Evolutionary conservation across 129 eudicot genomes (phyloP).

Genomic region (Solidago caesia): DNA sequence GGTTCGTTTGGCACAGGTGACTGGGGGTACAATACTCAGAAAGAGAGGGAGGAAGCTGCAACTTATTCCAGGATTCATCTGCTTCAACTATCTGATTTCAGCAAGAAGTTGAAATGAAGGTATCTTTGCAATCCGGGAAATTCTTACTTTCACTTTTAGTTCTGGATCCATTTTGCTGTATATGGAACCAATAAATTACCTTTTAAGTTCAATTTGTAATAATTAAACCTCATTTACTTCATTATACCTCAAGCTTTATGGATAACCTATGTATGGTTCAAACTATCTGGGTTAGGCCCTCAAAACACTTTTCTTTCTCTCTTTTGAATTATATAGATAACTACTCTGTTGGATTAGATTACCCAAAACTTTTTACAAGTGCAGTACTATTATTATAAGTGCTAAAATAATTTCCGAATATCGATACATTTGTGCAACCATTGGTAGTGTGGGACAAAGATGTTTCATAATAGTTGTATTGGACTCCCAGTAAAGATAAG

Average conservation of each 20-base stretch:
- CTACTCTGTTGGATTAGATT: too few species aligned
- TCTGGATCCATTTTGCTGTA: not conserved
- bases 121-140: not conserved
- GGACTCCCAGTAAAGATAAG: not conserved
- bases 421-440: not conserved
- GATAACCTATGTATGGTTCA: too few species aligned
- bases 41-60: constrained; percentile 94
- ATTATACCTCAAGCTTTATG: not conserved
- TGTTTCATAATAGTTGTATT: not conserved
- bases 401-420: not conserved
- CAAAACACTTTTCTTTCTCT: too few species aligned
- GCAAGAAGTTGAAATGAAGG: constrained; percentile 76
- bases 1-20: constrained; percentile 53
- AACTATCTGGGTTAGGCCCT: too few species aligned
- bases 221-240: not conserved
- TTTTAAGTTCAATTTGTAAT: not conserved
- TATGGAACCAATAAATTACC: constrained; percentile 20
- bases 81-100: constrained; percentile 90
- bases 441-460: not conserved
- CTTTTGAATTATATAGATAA: too few species aligned
- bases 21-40: constrained; percentile 97
- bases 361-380: too few species aligned
- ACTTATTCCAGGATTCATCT: constrained; percentile 69
- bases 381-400: too few species aligned
- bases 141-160: not conserved